A percentile compares a stretch with the other conserved stretches of the same genome.
phyloP scores from a whole-genome alignment of 495 filamentous ascomycete genomes.

The Poronia punctata region DNA sequence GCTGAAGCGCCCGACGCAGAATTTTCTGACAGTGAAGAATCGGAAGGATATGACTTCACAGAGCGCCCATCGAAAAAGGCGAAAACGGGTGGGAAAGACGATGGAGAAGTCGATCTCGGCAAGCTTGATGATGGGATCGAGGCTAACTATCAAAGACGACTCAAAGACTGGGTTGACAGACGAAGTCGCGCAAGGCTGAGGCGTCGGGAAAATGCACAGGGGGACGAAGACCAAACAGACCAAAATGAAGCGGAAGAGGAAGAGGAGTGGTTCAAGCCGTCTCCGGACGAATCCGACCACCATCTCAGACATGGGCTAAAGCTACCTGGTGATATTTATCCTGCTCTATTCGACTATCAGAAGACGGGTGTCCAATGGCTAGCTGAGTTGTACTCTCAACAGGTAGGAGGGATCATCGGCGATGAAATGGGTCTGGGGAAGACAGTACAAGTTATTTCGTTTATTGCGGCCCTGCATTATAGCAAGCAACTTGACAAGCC shows the following conservation, averaged over 20 bases:
- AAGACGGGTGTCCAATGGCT: slow-evolving; percentile 95
- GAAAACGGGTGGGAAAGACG: slow-evolving; percentile 36
- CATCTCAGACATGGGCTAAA: slow-evolving; percentile 65
- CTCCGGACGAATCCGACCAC: slow-evolving; percentile 70
- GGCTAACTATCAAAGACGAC: slow-evolving; percentile 65
- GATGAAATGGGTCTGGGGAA: slow-evolving; percentile 99
- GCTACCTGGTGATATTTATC: slow-evolving; percentile 85
- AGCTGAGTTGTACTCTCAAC: slow-evolving; percentile 82
- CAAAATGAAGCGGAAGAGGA: slow-evolving; percentile 34
- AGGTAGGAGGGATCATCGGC: slow-evolving; percentile 88
- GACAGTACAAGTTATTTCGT: slow-evolving; percentile 87
- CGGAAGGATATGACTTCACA: slow-evolving; percentile 34
- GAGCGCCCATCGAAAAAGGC: slow-evolving; percentile 26
- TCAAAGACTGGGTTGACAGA: slow-evolving; percentile 65
- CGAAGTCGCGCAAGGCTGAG: slow-evolving; percentile 59
- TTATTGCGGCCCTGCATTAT: slow-evolving; percentile 84
- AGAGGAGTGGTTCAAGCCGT: slow-evolving; percentile 79
- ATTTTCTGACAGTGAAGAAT: slow-evolving; percentile 23
- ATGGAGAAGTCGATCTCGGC: slow-evolving; percentile 58
- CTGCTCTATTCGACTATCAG: slow-evolving; percentile 88
- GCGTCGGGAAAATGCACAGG: slow-evolving; percentile 26
- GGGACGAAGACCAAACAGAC: slow-evolving; percentile 28
- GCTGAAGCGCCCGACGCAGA: slow-evolving; percentile 24
- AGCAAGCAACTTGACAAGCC: slow-evolving; percentile 78
- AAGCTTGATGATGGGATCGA: slow-evolving; percentile 91